Conservation (phyloP, 441 rosid species). For the Macaranga tanarius region DNA sequence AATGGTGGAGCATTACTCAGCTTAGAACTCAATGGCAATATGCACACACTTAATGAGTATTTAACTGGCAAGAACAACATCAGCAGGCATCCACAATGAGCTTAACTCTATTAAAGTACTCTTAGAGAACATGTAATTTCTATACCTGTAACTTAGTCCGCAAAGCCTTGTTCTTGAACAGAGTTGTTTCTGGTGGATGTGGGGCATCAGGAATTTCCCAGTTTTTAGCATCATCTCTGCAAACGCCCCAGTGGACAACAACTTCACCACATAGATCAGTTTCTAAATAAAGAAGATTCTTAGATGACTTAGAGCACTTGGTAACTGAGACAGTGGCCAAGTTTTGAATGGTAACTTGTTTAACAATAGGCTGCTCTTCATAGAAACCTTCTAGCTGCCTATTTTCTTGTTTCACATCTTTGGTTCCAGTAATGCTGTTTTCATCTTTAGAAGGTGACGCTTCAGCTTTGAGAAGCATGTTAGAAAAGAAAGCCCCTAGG, state of each 20-base stretch:
- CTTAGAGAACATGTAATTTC: slow-evolving; percentile 18
- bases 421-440: slow-evolving; percentile 32
- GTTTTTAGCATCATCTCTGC: slow-evolving; percentile 62
- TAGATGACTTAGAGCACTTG: slow-evolving; percentile 64
- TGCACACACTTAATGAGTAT: slow-evolving; percentile 1
- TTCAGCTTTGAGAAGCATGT: slow-evolving; percentile 45
- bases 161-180: slow-evolving; percentile 81
- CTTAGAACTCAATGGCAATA: not conserved
- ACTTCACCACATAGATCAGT: slow-evolving; percentile 86
- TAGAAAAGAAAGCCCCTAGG: slow-evolving; percentile 63
- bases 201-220: slow-evolving; percentile 91
- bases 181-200: slow-evolving; percentile 68
- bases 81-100: slow-evolving; percentile 8
- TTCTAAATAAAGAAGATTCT: slow-evolving; percentile 59
- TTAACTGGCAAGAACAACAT: slow-evolving; percentile 14
- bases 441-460: slow-evolving; percentile 33
- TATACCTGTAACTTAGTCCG: slow-evolving; percentile 76
- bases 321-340: slow-evolving; percentile 57
- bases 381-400: slow-evolving; percentile 58
- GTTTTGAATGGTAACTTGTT: slow-evolving; percentile 45
- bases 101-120: slow-evolving; percentile 12
- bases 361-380: slow-evolving; percentile 64
- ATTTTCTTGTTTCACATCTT: slow-evolving; percentile 38
- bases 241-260: slow-evolving; percentile 95
- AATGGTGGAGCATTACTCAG: slow-evolving; percentile 1